phyloP scores from a whole-genome alignment of 148 eudicot genomes.

The Talinum fruticosum region DNA sequence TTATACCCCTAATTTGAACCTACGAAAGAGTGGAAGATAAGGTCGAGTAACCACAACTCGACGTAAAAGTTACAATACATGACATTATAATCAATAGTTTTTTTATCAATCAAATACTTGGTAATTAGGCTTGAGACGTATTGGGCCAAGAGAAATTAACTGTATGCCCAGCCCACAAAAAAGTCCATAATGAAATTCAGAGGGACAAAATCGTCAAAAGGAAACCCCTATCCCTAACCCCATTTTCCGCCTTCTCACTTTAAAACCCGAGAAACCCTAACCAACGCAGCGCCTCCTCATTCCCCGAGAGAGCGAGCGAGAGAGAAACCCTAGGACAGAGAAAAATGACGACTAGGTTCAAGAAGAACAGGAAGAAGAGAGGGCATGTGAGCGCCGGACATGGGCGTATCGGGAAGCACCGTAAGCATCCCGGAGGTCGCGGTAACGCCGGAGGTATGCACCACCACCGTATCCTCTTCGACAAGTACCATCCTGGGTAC shows the following conservation, averaged over 20 bases:
- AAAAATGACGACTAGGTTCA: slow-evolving; percentile 39
- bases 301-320: neutral
- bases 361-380: slow-evolving; percentile 55
- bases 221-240: neutral
- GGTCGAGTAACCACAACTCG: too few relatives aligned
- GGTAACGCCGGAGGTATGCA: slow-evolving; percentile 61
- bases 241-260: neutral
- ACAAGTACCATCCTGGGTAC: slow-evolving; percentile 55
- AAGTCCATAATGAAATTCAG: too few relatives aligned
- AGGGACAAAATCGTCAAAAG: neutral
- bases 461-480: slow-evolving; percentile 50
- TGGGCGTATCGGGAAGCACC: slow-evolving; percentile 56
- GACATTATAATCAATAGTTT: too few relatives aligned
- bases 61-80: too few relatives aligned
- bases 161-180: neutral
- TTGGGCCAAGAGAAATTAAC: too few relatives aligned
- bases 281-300: neutral
- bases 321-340: slow-evolving; percentile 5
- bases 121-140: too few relatives aligned
- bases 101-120: too few relatives aligned
- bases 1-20: too few relatives aligned
- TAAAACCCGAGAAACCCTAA: slow-evolving; percentile 19
- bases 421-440: slow-evolving; percentile 52
- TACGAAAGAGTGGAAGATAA: too few relatives aligned
- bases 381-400: slow-evolving; percentile 53